phyloP scores from a whole-genome alignment of 805 yeast species.

The Candida nanaspora region DNA sequence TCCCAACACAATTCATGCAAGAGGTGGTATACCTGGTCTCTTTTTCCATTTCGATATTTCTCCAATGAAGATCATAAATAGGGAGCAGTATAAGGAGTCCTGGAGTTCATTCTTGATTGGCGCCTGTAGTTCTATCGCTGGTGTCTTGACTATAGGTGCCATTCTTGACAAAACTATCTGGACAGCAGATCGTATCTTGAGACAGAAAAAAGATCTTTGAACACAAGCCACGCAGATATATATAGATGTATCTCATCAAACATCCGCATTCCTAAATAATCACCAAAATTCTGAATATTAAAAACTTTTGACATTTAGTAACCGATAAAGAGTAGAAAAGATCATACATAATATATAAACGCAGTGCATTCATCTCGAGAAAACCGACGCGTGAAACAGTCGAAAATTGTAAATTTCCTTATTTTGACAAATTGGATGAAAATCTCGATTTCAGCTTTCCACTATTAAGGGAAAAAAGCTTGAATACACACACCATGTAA shows the following conservation, averaged over 20 bases:
- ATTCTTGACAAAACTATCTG: constrained; percentile 81
- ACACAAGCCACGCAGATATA: too few species aligned
- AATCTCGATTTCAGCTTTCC: too few species aligned
- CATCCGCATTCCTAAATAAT: too few species aligned
- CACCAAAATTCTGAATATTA: too few species aligned
- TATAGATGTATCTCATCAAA: neutral
- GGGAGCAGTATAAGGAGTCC: constrained; percentile 64
- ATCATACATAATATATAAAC: too few species aligned
- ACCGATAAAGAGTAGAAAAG: too few species aligned
- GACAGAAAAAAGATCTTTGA: constrained; percentile 51
- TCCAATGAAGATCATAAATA: constrained; percentile 84
- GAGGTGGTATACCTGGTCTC: constrained; percentile 89
- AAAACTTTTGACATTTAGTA: too few species aligned
- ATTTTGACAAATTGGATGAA: neutral
- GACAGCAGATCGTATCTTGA: constrained; percentile 76
- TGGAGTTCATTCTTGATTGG: constrained; percentile 81
- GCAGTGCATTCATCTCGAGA: too few species aligned
- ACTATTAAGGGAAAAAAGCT: neutral
- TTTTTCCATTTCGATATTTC: constrained; percentile 86
- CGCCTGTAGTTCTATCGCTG: constrained; percentile 85
- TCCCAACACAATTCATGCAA: constrained; percentile 71
- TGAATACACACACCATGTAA: too few species aligned
- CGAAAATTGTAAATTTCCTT: neutral
- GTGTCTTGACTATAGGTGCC: constrained; percentile 88
- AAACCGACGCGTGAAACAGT: neutral